Conservation (phyloP, 352 stramenopile genomes). For the Achlya hypogyna region DNA sequence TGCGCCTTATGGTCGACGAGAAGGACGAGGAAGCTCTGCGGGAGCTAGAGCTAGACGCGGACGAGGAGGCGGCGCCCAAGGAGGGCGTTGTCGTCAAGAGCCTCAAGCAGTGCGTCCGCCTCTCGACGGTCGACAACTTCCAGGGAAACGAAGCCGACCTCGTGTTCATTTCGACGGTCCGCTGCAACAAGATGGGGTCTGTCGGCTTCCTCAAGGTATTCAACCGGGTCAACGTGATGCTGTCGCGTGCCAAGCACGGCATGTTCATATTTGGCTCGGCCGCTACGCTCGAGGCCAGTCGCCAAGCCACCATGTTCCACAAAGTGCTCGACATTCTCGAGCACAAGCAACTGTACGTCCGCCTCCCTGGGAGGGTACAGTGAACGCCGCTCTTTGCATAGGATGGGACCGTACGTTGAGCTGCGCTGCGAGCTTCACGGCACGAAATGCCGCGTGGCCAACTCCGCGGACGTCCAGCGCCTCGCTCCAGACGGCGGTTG, state of each 20-base stretch:
- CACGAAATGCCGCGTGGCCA: constrained; percentile 29
- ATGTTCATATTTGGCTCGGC: constrained; percentile 48
- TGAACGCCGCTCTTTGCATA: background rate
- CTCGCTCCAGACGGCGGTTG: constrained; percentile 68
- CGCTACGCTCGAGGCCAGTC: constrained; percentile 30
- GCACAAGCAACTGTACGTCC: constrained; percentile 27
- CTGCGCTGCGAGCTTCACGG: constrained; percentile 36
- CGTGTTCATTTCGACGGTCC: constrained; percentile 58
- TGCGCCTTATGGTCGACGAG: constrained; percentile 31
- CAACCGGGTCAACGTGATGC: constrained; percentile 62
- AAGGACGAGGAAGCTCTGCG: constrained; percentile 37
- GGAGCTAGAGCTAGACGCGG: constrained; percentile 27
- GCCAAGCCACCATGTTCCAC: constrained; percentile 38
- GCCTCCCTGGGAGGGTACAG: background rate
- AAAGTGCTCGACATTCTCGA: constrained; percentile 51
- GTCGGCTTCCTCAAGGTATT: constrained; percentile 68
- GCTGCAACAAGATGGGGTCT: constrained; percentile 35
- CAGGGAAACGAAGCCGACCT: constrained; percentile 70
- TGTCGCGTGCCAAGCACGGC: constrained; percentile 48
- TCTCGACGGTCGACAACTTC: constrained; percentile 59
- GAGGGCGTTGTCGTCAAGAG: constrained; percentile 17
- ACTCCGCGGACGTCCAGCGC: constrained; percentile 30
- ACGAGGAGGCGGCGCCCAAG: constrained; percentile 21
- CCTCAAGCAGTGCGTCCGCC: constrained; percentile 29
- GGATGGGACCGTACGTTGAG: constrained; percentile 9